These are phyloP conservation scores for Medicago lupulina DNA, from an alignment of 306 rosid genomes.

Conservation along the genomic window DNA sequence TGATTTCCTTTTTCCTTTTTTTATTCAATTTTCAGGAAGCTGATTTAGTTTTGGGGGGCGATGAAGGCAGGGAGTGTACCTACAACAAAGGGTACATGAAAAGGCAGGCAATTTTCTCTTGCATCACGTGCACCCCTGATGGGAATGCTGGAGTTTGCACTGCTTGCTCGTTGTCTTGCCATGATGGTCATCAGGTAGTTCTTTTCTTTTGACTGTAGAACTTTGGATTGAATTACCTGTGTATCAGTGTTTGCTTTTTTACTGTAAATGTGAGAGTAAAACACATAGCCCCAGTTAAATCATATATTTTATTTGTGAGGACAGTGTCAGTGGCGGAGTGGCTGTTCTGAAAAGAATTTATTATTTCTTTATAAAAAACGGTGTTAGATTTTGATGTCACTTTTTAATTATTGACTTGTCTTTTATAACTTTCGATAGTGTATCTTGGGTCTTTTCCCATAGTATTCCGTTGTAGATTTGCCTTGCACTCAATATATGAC, in stretches of 20 bases:
- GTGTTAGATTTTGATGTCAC: neutral
- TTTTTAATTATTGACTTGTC: neutral
- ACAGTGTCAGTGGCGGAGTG: neutral
- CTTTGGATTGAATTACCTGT: constrained; percentile 32
- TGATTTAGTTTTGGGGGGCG: constrained; percentile 96
- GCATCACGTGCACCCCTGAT: constrained; percentile 92
- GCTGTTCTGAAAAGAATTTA: constrained; percentile 14
- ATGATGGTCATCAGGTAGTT: constrained; percentile 95
- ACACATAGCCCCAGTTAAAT: neutral
- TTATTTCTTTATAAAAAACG: constrained; percentile 1
- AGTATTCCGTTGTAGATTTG: constrained; percentile 14
- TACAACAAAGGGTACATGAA: constrained; percentile 88
- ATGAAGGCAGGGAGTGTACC: constrained; percentile 98
- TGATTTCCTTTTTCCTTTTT: neutral
- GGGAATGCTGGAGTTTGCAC: constrained; percentile 99
- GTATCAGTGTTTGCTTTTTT: neutral
- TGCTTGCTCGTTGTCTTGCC: constrained; percentile 99
- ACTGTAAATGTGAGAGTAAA: constrained; percentile 21
- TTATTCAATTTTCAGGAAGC: constrained; percentile 66
- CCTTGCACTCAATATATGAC: constrained; percentile 6
- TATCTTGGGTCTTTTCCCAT: neutral
- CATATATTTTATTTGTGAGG: constrained; percentile 1
- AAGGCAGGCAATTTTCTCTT: constrained; percentile 97
- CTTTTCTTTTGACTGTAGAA: neutral
- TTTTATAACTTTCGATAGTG: neutral